Conservation (phyloP, 2,329 filamentous ascomycete species). For the Zymoseptoria crescenta region DNA sequence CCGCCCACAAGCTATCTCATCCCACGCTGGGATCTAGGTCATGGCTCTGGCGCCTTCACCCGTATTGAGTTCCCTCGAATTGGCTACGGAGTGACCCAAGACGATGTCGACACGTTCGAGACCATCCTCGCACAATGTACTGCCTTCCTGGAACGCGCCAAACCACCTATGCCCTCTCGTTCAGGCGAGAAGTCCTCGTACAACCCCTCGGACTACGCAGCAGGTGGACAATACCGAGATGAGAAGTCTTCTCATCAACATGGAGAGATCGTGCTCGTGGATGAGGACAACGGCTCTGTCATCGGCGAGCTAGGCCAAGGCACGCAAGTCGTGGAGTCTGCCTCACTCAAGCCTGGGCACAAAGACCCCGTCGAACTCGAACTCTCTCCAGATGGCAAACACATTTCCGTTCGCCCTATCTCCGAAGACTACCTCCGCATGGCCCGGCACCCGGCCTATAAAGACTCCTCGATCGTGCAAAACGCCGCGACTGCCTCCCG, state of each 20-base stretch:
- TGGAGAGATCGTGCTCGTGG: slow-evolving; percentile 82
- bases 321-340: slow-evolving; percentile 71
- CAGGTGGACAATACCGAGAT: slow-evolving; percentile 57
- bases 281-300: slow-evolving; percentile 93
- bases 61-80: slow-evolving; percentile 77
- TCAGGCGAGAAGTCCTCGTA: slow-evolving; percentile 45
- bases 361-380: slow-evolving; percentile 83
- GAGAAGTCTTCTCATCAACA: slow-evolving; percentile 29
- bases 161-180: slow-evolving; percentile 44
- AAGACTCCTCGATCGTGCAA: slow-evolving; percentile 76
- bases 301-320: slow-evolving; percentile 83
- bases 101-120: slow-evolving; percentile 93
- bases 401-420: slow-evolving; percentile 60
- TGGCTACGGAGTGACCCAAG: slow-evolving; percentile 69
- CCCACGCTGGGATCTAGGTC: slow-evolving; percentile 87
- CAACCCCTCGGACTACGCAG: slow-evolving; percentile 72
- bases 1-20: slow-evolving; percentile 89
- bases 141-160: slow-evolving; percentile 79
- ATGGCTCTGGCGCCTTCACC: slow-evolving; percentile 82
- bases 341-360: slow-evolving; percentile 70
- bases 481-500: slow-evolving; percentile 83
- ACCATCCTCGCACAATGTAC: slow-evolving; percentile 97
- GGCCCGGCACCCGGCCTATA: slow-evolving; percentile 83
- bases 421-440: slow-evolving; percentile 65
- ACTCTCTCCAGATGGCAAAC: slow-evolving; percentile 60